Base-by-base conservation (phyloP, 1,139 yeast species). In the Diutina mesorugosa region DNA sequence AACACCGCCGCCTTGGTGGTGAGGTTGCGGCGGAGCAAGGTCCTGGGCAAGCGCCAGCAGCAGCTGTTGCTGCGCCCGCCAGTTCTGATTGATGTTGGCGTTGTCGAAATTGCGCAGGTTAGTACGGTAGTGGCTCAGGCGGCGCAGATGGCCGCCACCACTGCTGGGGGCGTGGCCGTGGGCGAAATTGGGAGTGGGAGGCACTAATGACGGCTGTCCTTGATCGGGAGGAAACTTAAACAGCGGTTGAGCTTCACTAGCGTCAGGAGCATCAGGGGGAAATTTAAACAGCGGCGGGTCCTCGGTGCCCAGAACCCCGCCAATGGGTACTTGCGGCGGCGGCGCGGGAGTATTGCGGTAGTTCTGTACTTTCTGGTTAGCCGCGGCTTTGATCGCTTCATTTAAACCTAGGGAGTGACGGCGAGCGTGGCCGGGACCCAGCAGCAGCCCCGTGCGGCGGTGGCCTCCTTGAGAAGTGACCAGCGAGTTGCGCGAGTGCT, bases 351-450 rank as follows among this genome's bases (percentile, higher is more conserved):
- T 21, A 10, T 50, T n/a, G 53, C 53, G 53, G n/a, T 50, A 32
- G 53, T 50, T 51, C 21, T 51, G 46, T 69, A 90, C 96, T 55
- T 90, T 91, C 61, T 76, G 80, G 64, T 83, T 83, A 8, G 97
- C 97, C 16, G 99, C 99, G 4, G 98, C 98, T 63, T 87, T 85
- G 64, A 89, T 91, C n/a, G 99, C 99, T 69, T 93, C 99, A 58
- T 86, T 86, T 59, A 93, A 76, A 1, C 96, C 98, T 60, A 93
- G 73, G 0, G 97, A 90, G 67, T 93, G 99, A 69, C 99, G 82
- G 72, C 99, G 83, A 55, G 79, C 76, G 67, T 93, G 99, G 47
- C 97, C 97, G 56, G 62, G 67, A 45, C 66, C 65, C 16, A 71
- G 63, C 21, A 70, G 64, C 14, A 75, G 69, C 10, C 74, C 76